These are phyloP conservation scores for Pestalotiopsis sp. DNA, from an alignment of 2,329 filamentous ascomycete genomes.

Conservation along the genomic window DNA sequence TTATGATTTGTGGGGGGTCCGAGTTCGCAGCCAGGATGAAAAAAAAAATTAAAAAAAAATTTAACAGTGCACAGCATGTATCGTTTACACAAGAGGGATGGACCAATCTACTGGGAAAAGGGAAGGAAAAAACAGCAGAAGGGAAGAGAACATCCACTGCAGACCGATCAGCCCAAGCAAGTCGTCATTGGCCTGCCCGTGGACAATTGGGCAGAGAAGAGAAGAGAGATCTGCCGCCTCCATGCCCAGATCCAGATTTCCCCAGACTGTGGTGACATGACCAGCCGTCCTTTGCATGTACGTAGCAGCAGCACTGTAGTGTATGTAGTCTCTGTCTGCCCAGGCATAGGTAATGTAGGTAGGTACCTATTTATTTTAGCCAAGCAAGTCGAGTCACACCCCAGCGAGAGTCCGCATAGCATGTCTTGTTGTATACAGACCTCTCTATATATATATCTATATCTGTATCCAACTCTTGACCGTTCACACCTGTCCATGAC, in stretches of 20 bases:
- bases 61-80: neutral
- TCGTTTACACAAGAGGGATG: neutral
- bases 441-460: neutral
- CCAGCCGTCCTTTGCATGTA: neutral
- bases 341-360: too few relatives aligned
- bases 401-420: neutral
- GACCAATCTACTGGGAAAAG: neutral
- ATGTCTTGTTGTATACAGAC: neutral
- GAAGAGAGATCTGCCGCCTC: neutral
- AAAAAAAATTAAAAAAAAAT: neutral
- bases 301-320: neutral
- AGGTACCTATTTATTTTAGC: neutral
- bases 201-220: neutral
- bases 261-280: neutral
- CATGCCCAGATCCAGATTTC: neutral
- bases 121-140: neutral
- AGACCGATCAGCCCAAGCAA: neutral
- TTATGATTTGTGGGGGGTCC: neutral
- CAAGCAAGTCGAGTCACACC: neutral
- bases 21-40: neutral
- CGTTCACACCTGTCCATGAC: neutral
- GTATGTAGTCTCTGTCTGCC: too few relatives aligned
- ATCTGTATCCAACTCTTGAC: neutral
- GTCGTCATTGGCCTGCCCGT: neutral
- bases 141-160: too few relatives aligned